Evolutionary conservation across 164 flowering plant genomes (phyloP).

Genomic region (Piper longum): DNA sequence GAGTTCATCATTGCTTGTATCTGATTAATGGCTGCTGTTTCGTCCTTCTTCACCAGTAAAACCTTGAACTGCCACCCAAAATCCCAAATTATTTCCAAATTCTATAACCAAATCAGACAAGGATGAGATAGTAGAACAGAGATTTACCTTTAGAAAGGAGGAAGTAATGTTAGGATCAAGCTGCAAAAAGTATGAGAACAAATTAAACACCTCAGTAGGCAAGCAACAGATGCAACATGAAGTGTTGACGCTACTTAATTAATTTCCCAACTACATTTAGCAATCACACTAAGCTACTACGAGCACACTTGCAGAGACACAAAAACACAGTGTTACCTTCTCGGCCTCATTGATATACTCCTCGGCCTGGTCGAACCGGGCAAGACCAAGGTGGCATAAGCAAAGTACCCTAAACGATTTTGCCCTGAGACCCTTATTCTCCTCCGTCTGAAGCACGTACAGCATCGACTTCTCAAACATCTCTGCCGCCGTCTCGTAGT

Average conservation of each 20-base stretch:
- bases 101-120: too few species aligned
- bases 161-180: slow-evolving; percentile 68
- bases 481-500: slow-evolving; percentile 60
- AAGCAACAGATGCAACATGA: neutral
- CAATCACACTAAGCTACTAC: too few species aligned
- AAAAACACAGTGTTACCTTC: slow-evolving; percentile 33
- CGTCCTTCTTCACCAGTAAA: slow-evolving; percentile 60
- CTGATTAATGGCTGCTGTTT: slow-evolving; percentile 39
- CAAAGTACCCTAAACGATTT: slow-evolving; percentile 82
- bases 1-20: slow-evolving; percentile 65
- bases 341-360: slow-evolving; percentile 84
- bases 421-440: slow-evolving; percentile 52
- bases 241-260: too few species aligned
- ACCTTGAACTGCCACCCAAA: slow-evolving; percentile 60
- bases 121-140: neutral
- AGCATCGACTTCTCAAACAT: slow-evolving; percentile 90
- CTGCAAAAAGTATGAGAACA: slow-evolving; percentile 25
- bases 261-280: neutral
- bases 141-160: slow-evolving; percentile 77
- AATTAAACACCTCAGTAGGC: slow-evolving; percentile 1
- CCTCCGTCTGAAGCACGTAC: slow-evolving; percentile 53
- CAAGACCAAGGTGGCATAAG: slow-evolving; percentile 75
- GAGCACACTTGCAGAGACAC: too few species aligned
- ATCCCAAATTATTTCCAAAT: neutral
- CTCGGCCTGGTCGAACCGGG: slow-evolving; percentile 75